Percentiles rank a stretch among this genome's conserved stretches.
Evolutionary conservation across 495 filamentous ascomycete genomes (phyloP).

Genomic region (Pyrenula aspistea): DNA sequence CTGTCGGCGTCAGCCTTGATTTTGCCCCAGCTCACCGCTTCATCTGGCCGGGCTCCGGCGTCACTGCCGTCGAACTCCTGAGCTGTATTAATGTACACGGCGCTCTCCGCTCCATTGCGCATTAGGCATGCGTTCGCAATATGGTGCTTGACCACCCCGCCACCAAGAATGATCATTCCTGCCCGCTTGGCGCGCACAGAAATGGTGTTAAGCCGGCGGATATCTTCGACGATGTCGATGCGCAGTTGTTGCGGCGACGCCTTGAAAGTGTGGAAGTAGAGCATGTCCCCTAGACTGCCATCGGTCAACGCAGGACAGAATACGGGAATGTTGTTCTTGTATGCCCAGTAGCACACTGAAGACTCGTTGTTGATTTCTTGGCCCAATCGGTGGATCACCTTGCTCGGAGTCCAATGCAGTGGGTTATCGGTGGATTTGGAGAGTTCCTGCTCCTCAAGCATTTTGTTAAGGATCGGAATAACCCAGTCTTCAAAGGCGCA

Average conservation of each 20-base stretch:
- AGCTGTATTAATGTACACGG: constrained; percentile 92
- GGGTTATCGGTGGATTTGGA: constrained; percentile 49
- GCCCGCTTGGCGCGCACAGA: constrained; percentile 70
- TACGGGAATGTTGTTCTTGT: constrained; percentile 83
- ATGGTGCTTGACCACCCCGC: constrained; percentile 90
- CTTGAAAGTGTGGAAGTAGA: constrained; percentile 93
- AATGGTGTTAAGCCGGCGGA: constrained; percentile 79
- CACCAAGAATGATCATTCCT: constrained; percentile 90
- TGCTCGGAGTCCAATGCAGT: constrained; percentile 82
- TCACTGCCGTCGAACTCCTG: constrained; percentile 97
- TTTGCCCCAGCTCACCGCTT: constrained; percentile 97
- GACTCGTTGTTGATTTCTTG: constrained; percentile 83
- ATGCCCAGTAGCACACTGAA: constrained; percentile 90
- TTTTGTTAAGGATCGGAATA: constrained; percentile 75
- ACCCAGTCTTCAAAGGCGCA: constrained; percentile 97
- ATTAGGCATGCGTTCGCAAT: constrained; percentile 95
- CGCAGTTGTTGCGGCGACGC: constrained; percentile 63
- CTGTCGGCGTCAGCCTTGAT: constrained; percentile 76
- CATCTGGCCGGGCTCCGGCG: constrained; percentile 88
- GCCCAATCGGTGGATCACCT: constrained; percentile 74
- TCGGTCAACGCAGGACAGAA: constrained; percentile 96
- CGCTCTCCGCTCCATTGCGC: constrained; percentile 91
- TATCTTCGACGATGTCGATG: constrained; percentile 83
- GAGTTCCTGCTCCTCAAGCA: constrained; percentile 87
- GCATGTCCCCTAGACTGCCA: constrained; percentile 89